phyloP scores from a whole-genome alignment of 768 basidiomycete species.

The Galerina sulciceps region DNA sequence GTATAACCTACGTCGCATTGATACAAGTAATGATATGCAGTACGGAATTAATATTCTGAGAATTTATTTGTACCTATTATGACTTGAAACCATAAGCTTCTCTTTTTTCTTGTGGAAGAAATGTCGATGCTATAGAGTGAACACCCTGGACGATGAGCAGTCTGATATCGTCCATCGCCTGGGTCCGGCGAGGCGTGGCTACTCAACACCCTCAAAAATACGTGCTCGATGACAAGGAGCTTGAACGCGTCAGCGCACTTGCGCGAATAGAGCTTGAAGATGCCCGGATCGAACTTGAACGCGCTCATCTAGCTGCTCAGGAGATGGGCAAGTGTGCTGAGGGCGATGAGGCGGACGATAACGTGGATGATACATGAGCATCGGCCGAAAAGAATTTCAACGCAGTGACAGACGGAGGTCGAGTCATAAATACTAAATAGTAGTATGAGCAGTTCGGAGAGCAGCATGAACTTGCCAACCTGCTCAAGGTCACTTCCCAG shows the following conservation, averaged over 20 bases:
- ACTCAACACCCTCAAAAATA: constrained; percentile 82
- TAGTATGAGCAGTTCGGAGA: no score
- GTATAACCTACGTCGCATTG: no score
- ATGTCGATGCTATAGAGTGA: no score
- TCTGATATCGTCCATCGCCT: constrained; percentile 75
- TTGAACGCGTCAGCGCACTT: constrained; percentile 86
- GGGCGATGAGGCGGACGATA: constrained; percentile 68
- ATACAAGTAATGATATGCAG: no score
- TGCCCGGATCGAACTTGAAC: constrained; percentile 83
- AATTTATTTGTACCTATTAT: constrained; percentile 8
- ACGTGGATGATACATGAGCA: constrained; percentile 25
- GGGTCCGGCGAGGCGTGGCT: constrained; percentile 84
- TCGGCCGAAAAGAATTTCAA: no score
- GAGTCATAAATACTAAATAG: no score
- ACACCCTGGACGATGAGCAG: constrained; percentile 57
- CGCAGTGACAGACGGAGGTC: no score
- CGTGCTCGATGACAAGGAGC: constrained; percentile 86
- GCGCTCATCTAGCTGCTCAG: constrained; percentile 76
- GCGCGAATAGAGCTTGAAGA: constrained; percentile 90
- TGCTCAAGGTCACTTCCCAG: no score
- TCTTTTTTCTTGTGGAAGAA: no score
- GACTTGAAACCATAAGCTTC: constrained; percentile 4
- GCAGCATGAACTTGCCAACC: no score
- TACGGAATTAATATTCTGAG: no score
- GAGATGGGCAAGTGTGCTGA: constrained; percentile 72